Base-by-base conservation (phyloP, 176 grass and related monocot genomes). In the Oryza glumipatula region DNA sequence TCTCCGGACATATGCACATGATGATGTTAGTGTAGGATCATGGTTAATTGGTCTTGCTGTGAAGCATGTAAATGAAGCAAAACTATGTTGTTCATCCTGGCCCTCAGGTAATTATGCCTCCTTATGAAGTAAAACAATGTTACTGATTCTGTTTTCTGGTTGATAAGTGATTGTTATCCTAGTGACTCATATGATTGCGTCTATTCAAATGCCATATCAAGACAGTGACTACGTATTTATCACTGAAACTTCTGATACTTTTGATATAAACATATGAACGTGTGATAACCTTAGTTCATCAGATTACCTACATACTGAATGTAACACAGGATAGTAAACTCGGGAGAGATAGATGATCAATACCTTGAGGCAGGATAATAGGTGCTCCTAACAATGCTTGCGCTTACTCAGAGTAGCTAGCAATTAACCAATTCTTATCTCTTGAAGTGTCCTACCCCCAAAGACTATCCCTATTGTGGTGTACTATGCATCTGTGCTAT, bases 21-120 rank as follows among this genome's bases (percentile, higher is more conserved):
- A 99, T 92, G 96, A 99, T 92, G 90, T 99, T 85, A 99, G 94
- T 65, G 70, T 99, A 49, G 96, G 96, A 72, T 99, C 96, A 15
- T 96, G 96, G 96, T 92, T 99, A 86, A 88, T 99, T 88, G 94
- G 94, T 36, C 93, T 99, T 84, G 91, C 89, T 74, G 91, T 96
- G 71, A 96, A 96, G 72, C 91, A 99, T 88, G 91, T 96, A 79
- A 94, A 99, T 82, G 94, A 99, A 88, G 88, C 91, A 86, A 99
- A 92, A 86, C 72, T 96, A 32, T 99, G 96, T 64, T 99, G 96
- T 82, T 99, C 96, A 56, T 94, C 94, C 3, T 99, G 96, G 96
- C 86, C 96, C 67, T 89, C 93, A 94, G 96, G 96, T 99, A 76
- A 76, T 73, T 12, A 65, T 36, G 9, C 73, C 38, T 82, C 72